Evolutionary conservation across 116 monocot species (phyloP).

Genomic region (Zostera marina): DNA sequence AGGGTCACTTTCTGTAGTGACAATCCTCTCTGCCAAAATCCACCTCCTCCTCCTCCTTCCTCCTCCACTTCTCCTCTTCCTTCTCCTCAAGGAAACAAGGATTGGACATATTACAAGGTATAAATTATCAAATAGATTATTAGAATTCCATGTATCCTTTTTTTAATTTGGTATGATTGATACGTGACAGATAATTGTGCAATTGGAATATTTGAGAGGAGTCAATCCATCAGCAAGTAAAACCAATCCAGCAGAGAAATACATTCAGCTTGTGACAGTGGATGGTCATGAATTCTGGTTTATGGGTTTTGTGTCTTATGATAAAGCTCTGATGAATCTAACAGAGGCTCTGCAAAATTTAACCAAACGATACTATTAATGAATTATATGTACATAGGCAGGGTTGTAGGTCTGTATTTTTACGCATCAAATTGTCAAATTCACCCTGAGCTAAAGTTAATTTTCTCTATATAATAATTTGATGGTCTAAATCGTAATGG

Average conservation of each 20-base stretch:
- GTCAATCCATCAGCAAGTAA: conserved; percentile 34
- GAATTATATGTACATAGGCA: no score
- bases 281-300: conserved; percentile 80
- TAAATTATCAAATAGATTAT: not conserved
- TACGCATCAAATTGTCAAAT: no score
- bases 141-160: no score
- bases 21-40: conserved; percentile 32
- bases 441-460: no score
- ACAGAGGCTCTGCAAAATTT: conserved; percentile 1
- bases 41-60: not conserved
- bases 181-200: conserved; percentile 34
- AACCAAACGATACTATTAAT: no score
- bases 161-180: no score
- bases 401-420: no score
- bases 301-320: conserved; percentile 68
- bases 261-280: conserved; percentile 54
- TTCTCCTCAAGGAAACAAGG: conserved; percentile 25
- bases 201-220: conserved; percentile 30
- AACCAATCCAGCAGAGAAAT: conserved; percentile 46
- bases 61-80: not conserved
- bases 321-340: conserved; percentile 11
- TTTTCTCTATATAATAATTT: no score
- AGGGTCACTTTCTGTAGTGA: conserved; percentile 77
- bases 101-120: conserved; percentile 64
- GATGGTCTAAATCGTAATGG: no score